phyloP scores from a whole-genome alignment of 2,329 filamentous ascomycete species.

The Colletotrichum sp. region DNA sequence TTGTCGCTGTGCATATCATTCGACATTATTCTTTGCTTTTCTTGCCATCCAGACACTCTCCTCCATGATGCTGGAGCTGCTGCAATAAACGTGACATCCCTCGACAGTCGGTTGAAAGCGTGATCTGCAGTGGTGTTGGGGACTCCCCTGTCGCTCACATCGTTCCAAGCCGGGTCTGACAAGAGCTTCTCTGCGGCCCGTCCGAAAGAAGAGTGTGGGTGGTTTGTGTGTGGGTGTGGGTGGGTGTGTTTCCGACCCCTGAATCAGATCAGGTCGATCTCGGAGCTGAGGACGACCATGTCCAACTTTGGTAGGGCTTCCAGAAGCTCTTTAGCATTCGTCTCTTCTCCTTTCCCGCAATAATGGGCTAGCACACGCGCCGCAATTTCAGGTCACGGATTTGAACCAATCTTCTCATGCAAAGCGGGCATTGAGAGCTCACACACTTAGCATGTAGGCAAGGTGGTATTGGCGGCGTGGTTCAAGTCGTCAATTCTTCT shows the following conservation, averaged over 20 bases:
- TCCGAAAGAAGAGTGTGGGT: not conserved
- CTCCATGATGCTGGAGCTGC: not conserved
- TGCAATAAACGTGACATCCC: not conserved
- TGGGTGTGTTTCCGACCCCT: not conserved
- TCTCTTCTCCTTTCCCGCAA: not conserved
- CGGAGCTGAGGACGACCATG: not conserved
- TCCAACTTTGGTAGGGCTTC: not conserved
- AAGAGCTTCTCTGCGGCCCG: not conserved
- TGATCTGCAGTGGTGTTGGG: not conserved
- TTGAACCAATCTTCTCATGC: not conserved
- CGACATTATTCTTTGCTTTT: not conserved
- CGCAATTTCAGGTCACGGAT: not conserved
- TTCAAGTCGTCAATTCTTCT: slow-evolving; percentile 13
- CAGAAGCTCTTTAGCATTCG: not conserved
- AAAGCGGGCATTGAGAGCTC: not conserved
- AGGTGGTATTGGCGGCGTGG: not conserved
- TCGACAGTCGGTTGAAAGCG: not conserved
- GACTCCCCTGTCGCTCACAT: not conserved
- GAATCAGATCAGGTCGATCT: not conserved
- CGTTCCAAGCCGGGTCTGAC: not conserved
- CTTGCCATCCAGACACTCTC: not conserved
- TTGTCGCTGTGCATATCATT: not conserved
- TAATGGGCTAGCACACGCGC: not conserved
- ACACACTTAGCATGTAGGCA: not conserved
- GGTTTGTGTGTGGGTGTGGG: not conserved